These are phyloP conservation scores for Lachancea quebecensis DNA, from an alignment of 805 yeast species.

Conservation along the genomic window DNA sequence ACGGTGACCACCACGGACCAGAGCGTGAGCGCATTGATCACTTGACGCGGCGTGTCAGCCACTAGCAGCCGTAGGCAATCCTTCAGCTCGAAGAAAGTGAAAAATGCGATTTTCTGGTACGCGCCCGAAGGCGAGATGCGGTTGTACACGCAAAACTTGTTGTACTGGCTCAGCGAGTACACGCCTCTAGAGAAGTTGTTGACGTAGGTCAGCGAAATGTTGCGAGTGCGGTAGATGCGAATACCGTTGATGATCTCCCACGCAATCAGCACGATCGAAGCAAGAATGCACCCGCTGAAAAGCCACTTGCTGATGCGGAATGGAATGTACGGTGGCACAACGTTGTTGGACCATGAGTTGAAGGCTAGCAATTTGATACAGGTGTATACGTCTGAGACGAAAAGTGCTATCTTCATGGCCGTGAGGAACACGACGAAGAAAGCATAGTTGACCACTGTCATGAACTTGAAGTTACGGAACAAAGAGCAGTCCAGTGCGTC, in stretches of 20 bases:
- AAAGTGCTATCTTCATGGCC: constrained; percentile 46
- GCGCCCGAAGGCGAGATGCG: constrained; percentile 58
- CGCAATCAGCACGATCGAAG: constrained; percentile 52
- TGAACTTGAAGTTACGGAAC: constrained; percentile 18
- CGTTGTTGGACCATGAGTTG: constrained; percentile 57
- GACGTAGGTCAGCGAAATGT: constrained; percentile 64
- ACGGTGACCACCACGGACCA: constrained; percentile 40
- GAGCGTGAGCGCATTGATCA: constrained; percentile 69
- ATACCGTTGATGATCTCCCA: constrained; percentile 56
- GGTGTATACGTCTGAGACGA: constrained; percentile 71
- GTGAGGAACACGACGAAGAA: constrained; percentile 29
- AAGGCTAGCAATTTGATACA: constrained; percentile 67
- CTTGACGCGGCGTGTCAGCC: constrained; percentile 85
- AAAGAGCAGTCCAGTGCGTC: constrained; percentile 21
- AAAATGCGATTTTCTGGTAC: constrained; percentile 62
- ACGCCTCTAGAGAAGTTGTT: constrained; percentile 53
- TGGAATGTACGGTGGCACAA: constrained; percentile 42
- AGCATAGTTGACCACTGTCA: constrained; percentile 18
- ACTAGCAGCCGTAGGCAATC: constrained; percentile 54
- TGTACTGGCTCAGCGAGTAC: constrained; percentile 52
- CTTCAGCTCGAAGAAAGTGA: constrained; percentile 57
- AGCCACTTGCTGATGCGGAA: constrained; percentile 57
- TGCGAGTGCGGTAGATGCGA: constrained; percentile 49
- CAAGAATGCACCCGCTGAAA: constrained; percentile 73
- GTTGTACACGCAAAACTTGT: constrained; percentile 66